These are phyloP conservation scores for Dactylellina drechsleri DNA, from an alignment of 2,329 filamentous ascomycete genomes.

Conservation along the genomic window DNA sequence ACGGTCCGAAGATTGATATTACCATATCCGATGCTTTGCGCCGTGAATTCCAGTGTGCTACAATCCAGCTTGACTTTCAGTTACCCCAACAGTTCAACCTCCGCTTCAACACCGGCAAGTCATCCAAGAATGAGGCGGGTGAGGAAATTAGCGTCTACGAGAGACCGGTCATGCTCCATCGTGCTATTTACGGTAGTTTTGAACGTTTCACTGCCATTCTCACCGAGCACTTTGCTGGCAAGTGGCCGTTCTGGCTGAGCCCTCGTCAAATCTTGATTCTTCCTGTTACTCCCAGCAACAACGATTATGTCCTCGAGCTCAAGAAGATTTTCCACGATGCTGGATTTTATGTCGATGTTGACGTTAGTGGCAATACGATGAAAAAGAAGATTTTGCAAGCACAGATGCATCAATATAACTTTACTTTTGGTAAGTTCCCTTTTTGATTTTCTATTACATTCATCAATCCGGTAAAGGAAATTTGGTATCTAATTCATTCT, in stretches of 20 bases:
- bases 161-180: constrained; percentile 86
- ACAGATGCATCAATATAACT: constrained; percentile 84
- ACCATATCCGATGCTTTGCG: constrained; percentile 88
- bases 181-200: constrained; percentile 79
- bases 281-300: constrained; percentile 76
- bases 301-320: constrained; percentile 80
- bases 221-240: constrained; percentile 84
- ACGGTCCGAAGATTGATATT: constrained; percentile 98
- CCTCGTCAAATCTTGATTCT: constrained; percentile 84
- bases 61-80: constrained; percentile 93
- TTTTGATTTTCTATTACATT: background rate
- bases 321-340: constrained; percentile 74
- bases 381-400: constrained; percentile 89
- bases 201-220: constrained; percentile 77
- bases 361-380: constrained; percentile 80
- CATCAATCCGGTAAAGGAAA: no score
- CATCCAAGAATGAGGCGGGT: constrained; percentile 63
- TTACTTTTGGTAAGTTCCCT: constrained; percentile 73
- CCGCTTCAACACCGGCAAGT: constrained; percentile 81
- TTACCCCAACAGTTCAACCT: constrained; percentile 85
- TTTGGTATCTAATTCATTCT: background rate
- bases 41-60: constrained; percentile 88
- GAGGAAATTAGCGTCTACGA: constrained; percentile 68
- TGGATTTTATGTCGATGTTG: constrained; percentile 76
- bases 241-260: constrained; percentile 90